phyloP scores from a whole-genome alignment of 2,329 filamentous ascomycete species.

The Diaporthe longicolla region DNA sequence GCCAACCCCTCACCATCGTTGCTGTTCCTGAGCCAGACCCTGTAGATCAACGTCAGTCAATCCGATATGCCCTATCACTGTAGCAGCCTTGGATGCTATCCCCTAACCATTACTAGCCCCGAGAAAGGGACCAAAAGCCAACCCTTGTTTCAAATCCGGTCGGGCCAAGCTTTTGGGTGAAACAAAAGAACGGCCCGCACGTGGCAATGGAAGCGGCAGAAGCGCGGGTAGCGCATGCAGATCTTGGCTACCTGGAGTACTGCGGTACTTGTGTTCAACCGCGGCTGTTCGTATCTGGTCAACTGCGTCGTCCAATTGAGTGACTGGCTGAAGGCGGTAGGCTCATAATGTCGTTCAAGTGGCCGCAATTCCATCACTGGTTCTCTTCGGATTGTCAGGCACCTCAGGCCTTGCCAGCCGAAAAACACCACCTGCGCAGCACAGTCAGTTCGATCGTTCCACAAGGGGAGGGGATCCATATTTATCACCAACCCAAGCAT shows the following conservation, averaged over 20 bases:
- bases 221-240: constrained; percentile 30
- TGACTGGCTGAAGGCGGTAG: background rate
- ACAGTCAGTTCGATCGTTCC: constrained; percentile 13
- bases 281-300: background rate
- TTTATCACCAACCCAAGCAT: constrained; percentile 16
- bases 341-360: background rate
- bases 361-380: background rate
- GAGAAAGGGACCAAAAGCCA: background rate
- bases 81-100: background rate
- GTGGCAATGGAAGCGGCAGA: constrained; percentile 30
- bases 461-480: constrained; percentile 15
- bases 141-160: constrained; percentile 35
- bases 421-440: background rate
- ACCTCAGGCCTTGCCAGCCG: too few relatives aligned
- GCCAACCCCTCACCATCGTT: background rate
- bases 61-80: background rate
- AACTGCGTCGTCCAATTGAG: background rate
- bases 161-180: constrained; percentile 27
- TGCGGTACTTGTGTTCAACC: background rate
- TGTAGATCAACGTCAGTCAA: constrained; percentile 1
- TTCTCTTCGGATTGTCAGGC: background rate
- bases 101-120: background rate
- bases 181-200: constrained; percentile 35
- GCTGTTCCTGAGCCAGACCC: background rate
- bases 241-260: background rate